Evolutionary conservation across 2,329 filamentous ascomycete genomes (phyloP), one percentile per base, ranked within the genome.

Genomic region (Aspergillus clavatus): DNA sequence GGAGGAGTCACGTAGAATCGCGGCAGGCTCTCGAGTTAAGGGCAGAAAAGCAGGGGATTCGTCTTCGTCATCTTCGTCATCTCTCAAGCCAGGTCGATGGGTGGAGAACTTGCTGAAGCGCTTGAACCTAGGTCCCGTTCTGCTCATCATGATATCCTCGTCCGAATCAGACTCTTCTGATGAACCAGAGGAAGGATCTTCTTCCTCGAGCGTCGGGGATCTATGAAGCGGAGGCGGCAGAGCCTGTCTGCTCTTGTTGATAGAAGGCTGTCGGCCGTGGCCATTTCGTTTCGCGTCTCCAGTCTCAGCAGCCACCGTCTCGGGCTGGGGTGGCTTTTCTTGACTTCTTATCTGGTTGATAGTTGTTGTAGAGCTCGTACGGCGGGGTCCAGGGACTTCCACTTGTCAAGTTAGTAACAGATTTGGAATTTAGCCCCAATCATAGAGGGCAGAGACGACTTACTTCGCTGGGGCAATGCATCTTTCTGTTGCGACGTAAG

Each of bases 1-100:
- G 2, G 56, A 51, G 3, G 51, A 50, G 6, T 62, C 58, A 12
- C 49, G 52, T 2, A 53, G 45, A 8, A 47, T 16, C 8, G 49
- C 46, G 12, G 47, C 53, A 2, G 45, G 38, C 3, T 60, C 57
- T 2, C 60, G 57, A 4, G 59, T 53, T 16, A 74, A 56, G 1
- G 72, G 72, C 1, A 75, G 59, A 45, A 76, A 75, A 2, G 72
- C 70, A 0, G 71, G 72, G 0, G 70, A 62, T 16, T 73, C 71
- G 27, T 74, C 71, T 10, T 71, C 71, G 19, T 72, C 69, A 12
- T 72, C 63, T 16, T 70, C 69, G 3, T 69, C 63, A 21, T 69
- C 64, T 18, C 59, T 48, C 10, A 65, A 43, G 29, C 63, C 52
- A 1, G 58, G 54, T 19, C 59, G 61, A 43, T 68, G 66, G 3